A percentile compares a stretch with the other conserved stretches of the same genome.
Conservation (phyloP, 371 early-diverging fungal species). For the Capniomyces stellatus region DNA sequence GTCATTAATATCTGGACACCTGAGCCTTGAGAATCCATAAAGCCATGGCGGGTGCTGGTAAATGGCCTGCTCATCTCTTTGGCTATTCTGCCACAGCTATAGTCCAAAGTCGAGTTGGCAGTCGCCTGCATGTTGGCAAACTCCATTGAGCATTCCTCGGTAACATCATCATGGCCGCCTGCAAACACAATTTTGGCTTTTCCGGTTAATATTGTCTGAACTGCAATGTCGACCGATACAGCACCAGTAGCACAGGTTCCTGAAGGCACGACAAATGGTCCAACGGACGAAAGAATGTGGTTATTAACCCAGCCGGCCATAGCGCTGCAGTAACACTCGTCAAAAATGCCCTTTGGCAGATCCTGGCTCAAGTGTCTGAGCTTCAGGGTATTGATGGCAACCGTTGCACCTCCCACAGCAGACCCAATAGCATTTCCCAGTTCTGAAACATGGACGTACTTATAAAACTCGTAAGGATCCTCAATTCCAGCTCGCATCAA, state of each 20-base stretch:
- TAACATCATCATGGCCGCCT: constrained; percentile 87
- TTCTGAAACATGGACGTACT: constrained; percentile 87
- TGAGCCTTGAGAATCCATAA: constrained; percentile 91
- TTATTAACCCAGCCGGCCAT: constrained; percentile 96
- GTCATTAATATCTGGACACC: constrained; percentile 84
- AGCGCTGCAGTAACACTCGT: constrained; percentile 91
- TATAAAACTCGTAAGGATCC: constrained; percentile 94
- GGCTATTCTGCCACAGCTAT: constrained; percentile 71
- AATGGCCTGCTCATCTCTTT: constrained; percentile 84
- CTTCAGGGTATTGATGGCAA: constrained; percentile 62
- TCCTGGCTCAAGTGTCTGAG: constrained; percentile 61
- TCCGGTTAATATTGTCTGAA: constrained; percentile 74
- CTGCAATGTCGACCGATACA: constrained; percentile 81
- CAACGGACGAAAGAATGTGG: constrained; percentile 80
- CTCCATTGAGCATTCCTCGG: constrained; percentile 84
- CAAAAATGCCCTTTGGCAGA: constrained; percentile 82
- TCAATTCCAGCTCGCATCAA: constrained; percentile 81
- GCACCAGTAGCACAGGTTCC: constrained; percentile 92
- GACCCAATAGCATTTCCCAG: constrained; percentile 82
- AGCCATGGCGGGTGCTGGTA: constrained; percentile 75
- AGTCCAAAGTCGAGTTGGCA: constrained; percentile 64
- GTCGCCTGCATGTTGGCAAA: constrained; percentile 98
- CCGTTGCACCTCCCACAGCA: constrained; percentile 69
- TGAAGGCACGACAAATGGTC: constrained; percentile 89
- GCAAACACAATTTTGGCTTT: constrained; percentile 90